These are phyloP conservation scores for Dryadomyces quercivorus DNA, from an alignment of 2,329 filamentous ascomycete species.

Conservation along the genomic window DNA sequence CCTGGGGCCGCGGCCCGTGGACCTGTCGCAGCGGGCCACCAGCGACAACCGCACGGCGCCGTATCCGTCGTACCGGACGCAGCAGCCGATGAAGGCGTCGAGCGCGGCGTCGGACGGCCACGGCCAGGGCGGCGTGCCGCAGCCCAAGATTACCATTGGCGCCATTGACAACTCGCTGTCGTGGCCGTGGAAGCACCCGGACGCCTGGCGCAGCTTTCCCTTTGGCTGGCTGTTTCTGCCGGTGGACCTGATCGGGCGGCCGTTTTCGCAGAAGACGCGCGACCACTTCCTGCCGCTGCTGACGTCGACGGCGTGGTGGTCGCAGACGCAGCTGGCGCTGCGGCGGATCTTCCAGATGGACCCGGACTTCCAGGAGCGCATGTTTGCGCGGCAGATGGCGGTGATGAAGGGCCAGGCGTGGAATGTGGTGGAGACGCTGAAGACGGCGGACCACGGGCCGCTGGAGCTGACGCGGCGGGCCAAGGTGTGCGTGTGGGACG, in stretches of 20 bases:
- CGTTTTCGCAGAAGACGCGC: constrained; percentile 86
- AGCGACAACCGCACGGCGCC: constrained; percentile 31
- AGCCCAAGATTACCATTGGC: constrained; percentile 60
- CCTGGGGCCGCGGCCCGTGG: constrained; percentile 49
- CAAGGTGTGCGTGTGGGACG: constrained; percentile 95
- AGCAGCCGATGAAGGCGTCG: constrained; percentile 77
- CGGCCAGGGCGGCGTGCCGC: constrained; percentile 1
- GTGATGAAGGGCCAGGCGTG: constrained; percentile 99
- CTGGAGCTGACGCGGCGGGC: constrained; percentile 80
- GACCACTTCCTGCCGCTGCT: constrained; percentile 93
- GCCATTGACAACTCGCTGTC: constrained; percentile 97
- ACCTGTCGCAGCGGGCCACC: constrained; percentile 31
- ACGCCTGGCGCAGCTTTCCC: constrained; percentile 81
- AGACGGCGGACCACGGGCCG: constrained; percentile 82
- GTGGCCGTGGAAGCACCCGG: constrained; percentile 98
- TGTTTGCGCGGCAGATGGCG: constrained; percentile 97
- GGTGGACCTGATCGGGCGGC: constrained; percentile 88
- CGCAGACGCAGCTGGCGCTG: constrained; percentile 77
- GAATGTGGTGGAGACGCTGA: constrained; percentile 97
- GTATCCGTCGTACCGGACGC: constrained; percentile 56
- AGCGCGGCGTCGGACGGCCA: constrained; percentile 20
- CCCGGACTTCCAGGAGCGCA: constrained; percentile 92
- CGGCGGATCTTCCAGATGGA: constrained; percentile 84
- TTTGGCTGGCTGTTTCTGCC: constrained; percentile 98
- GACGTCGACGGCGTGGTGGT: constrained; percentile 95